Percentiles rank a stretch among this genome's conserved stretches.
Evolutionary conservation across 148 eudicot genomes (phyloP).

Genomic region (Nepenthes gracilis): DNA sequence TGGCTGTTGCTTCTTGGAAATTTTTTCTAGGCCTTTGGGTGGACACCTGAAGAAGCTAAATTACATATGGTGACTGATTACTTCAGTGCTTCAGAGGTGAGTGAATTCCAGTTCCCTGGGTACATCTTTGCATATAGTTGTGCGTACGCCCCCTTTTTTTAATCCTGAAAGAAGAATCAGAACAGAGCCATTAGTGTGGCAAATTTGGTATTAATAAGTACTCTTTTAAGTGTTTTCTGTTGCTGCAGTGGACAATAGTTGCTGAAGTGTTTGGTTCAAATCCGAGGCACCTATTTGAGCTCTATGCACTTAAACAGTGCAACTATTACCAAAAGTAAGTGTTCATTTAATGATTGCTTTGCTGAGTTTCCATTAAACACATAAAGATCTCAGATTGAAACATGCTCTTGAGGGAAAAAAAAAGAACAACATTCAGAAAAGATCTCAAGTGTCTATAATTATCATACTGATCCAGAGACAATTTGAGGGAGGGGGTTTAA

Average conservation of each 20-base stretch:
- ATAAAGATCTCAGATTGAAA: neutral
- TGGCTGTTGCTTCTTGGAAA: neutral
- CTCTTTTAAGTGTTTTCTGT: slow-evolving; percentile 6
- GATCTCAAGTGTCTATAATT: too few species aligned
- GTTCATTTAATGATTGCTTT: neutral
- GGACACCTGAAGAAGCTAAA: slow-evolving; percentile 82
- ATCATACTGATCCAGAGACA: too few species aligned
- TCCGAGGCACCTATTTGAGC: slow-evolving; percentile 89
- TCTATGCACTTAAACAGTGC: slow-evolving; percentile 78
- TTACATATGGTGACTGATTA: slow-evolving; percentile 82
- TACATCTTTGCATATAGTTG: neutral
- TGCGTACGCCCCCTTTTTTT: neutral
- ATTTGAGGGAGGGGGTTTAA: too few species aligned
- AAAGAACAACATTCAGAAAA: too few species aligned
- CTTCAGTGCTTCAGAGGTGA: slow-evolving; percentile 82
- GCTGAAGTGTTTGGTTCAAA: slow-evolving; percentile 75
- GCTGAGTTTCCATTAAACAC: neutral
- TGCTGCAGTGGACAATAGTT: slow-evolving; percentile 61
- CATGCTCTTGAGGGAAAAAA: too few species aligned
- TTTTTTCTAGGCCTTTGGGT: slow-evolving; percentile 59
- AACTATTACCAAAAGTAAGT: slow-evolving; percentile 55
- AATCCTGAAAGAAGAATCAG: too few species aligned
- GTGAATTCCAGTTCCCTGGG: neutral
- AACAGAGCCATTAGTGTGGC: too few species aligned
- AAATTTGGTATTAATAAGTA: neutral